Evolutionary conservation across 192 early-diverging fungal genomes (phyloP).

Genomic region (Endogone sp.): DNA sequence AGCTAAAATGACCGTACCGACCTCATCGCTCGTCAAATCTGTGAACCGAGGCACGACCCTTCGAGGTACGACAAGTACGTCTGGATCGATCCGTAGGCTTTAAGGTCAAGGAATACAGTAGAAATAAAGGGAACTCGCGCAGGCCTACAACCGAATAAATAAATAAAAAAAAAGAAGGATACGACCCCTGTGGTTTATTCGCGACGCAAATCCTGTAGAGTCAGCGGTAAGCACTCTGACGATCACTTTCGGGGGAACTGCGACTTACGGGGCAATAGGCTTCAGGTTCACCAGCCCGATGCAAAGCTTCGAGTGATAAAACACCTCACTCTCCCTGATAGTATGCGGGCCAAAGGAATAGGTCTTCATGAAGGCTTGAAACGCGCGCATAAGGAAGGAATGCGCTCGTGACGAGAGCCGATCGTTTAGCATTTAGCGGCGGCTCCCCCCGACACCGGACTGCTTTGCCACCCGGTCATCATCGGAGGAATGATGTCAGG

Average conservation of each 20-base stretch:
- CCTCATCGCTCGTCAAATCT: constrained; percentile 79
- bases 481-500: no score
- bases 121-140: neutral
- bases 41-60: constrained; percentile 66
- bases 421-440: no score
- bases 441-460: no score
- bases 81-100: constrained; percentile 27
- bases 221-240: no score
- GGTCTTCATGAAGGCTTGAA: neutral
- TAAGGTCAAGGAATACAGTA: constrained; percentile 2
- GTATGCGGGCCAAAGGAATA: constrained; percentile 68
- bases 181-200: constrained; percentile 22
- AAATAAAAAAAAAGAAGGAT: constrained; percentile 22
- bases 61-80: constrained; percentile 79
- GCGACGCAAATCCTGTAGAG: neutral
- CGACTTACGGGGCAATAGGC: constrained; percentile 77
- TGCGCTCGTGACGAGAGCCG: no score
- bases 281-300: constrained; percentile 92
- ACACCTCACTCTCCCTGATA: constrained; percentile 70
- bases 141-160: no score
- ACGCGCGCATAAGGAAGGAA: neutral
- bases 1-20: constrained; percentile 7
- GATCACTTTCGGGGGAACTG: no score
- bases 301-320: constrained; percentile 64
- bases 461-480: no score